A percentile compares a stretch with the other conserved stretches of the same genome.
Evolutionary conservation across 768 basidiomycete species (phyloP).

Genomic region (Leccinum aurantiacum): DNA sequence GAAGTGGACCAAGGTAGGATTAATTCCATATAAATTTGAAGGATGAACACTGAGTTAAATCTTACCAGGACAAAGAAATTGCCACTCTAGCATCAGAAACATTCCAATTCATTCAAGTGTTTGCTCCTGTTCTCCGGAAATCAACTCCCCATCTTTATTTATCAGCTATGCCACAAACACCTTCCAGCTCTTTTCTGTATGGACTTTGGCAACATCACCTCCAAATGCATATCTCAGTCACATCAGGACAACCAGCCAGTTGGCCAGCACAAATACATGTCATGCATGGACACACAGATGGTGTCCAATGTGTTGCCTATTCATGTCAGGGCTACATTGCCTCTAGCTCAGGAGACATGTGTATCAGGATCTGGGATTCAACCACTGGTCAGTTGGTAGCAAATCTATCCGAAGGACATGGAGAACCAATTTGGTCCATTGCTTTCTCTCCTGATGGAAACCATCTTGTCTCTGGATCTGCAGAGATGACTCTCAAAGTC

Average conservation of each 20-base stretch:
- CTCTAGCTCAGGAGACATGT: not conserved
- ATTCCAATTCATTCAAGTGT: conserved; percentile 5
- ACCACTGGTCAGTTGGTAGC: not conserved
- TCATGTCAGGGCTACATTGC: not conserved
- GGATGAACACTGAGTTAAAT: not conserved
- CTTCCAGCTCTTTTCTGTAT: not conserved
- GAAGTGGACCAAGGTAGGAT: not conserved
- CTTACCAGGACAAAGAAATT: not conserved
- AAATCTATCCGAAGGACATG: not conserved
- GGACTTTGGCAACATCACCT: conserved; percentile 1
- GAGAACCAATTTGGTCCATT: not conserved
- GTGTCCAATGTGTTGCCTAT: not conserved
- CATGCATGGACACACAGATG: not conserved
- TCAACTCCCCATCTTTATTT: not conserved
- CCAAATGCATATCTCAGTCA: not conserved
- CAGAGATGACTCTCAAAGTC: not conserved
- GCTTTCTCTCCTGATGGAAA: not conserved
- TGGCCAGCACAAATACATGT: conserved; percentile 1
- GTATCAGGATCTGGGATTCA: not conserved
- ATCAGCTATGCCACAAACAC: conserved; percentile 1
- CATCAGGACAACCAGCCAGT: not conserved
- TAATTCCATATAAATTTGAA: not conserved
- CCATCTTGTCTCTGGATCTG: not conserved
- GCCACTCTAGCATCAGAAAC: conserved; percentile 3
- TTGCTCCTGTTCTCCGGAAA: not conserved